Evolutionary conservation across 2,329 filamentous ascomycete genomes (phyloP).

Genomic region (Cytospora schulzeri): DNA sequence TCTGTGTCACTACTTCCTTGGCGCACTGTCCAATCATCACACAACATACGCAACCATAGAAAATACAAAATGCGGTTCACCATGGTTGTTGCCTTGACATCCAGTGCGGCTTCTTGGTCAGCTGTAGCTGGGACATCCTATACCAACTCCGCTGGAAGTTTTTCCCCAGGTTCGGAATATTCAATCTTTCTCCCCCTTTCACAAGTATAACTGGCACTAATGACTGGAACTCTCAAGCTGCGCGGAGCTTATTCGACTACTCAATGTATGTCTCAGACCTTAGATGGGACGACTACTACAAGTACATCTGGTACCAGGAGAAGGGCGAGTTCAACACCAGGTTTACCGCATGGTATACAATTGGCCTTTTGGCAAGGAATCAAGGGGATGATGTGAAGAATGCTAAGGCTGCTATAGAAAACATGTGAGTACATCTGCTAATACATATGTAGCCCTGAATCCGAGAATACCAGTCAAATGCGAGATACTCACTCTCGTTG

Average conservation of each 20-base stretch:
- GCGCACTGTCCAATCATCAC: not conserved
- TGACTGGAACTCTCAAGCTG: conserved; percentile 31
- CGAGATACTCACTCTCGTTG: not conserved
- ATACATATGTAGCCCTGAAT: not conserved
- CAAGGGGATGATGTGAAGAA: conserved; percentile 40
- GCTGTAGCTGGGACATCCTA: not conserved
- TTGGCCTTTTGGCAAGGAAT: conserved; percentile 41
- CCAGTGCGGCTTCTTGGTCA: not conserved
- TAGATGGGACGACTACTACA: conserved; percentile 45
- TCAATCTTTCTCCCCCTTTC: not conserved
- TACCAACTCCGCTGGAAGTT: conserved; percentile 2
- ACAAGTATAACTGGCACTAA: not conserved
- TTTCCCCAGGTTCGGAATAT: conserved; percentile 18
- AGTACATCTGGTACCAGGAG: conserved; percentile 45
- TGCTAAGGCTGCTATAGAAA: conserved; percentile 40
- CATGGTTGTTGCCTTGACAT: not conserved
- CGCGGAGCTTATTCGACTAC: conserved; percentile 43
- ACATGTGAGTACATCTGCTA: conserved; percentile 33
- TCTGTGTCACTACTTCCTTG: not conserved
- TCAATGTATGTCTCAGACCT: conserved; percentile 43
- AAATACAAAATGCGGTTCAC: not conserved
- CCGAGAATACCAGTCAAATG: no score
- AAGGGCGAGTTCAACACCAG: conserved; percentile 46
- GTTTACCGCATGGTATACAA: conserved; percentile 47
- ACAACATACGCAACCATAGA: conserved; percentile 8